Conservation (phyloP, 805 yeast species). For the Alloascoidea africana region DNA sequence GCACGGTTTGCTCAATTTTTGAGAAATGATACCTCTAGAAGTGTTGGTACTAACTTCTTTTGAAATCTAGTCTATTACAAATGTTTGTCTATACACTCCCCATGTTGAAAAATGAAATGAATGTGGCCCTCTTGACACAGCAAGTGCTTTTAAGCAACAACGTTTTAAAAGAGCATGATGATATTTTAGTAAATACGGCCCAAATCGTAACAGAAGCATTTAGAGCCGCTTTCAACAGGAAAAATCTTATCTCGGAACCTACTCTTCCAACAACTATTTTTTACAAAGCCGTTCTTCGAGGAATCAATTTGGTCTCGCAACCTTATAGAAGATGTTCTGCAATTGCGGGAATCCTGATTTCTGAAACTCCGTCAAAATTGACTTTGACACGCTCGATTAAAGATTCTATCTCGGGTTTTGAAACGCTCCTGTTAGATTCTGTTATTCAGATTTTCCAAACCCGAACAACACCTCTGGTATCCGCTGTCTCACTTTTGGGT, state of each 20-base stretch:
- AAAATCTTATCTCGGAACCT: slow-evolving; percentile 11
- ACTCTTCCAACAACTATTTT: slow-evolving; percentile 10
- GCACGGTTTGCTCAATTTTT: background rate
- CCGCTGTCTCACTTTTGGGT: background rate
- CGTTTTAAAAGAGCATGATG: too few species aligned
- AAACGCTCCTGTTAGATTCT: background rate
- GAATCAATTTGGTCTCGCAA: slow-evolving; percentile 3
- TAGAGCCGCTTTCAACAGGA: slow-evolving; percentile 10
- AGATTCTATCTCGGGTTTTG: slow-evolving; percentile 2
- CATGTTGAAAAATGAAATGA: background rate
- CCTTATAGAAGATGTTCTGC: slow-evolving; percentile 10
- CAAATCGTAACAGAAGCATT: slow-evolving; percentile 10
- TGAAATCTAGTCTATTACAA: background rate
- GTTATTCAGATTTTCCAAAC: background rate
- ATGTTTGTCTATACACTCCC: background rate
- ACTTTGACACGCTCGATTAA: slow-evolving; percentile 3
- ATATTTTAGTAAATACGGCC: slow-evolving; percentile 3
- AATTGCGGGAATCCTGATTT: slow-evolving; percentile 9
- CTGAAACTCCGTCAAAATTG: slow-evolving; percentile 6
- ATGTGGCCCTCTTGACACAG: slow-evolving; percentile 2
- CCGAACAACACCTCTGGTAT: background rate
- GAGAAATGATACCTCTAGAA: background rate
- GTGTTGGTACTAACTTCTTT: background rate
- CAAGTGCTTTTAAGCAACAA: too few species aligned
- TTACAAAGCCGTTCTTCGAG: slow-evolving; percentile 6